A percentile compares a stretch with the other conserved stretches of the same genome.
phyloP scores from a whole-genome alignment of 495 filamentous ascomycete genomes.

The Aspergillus sclerotiicarbonarius region DNA sequence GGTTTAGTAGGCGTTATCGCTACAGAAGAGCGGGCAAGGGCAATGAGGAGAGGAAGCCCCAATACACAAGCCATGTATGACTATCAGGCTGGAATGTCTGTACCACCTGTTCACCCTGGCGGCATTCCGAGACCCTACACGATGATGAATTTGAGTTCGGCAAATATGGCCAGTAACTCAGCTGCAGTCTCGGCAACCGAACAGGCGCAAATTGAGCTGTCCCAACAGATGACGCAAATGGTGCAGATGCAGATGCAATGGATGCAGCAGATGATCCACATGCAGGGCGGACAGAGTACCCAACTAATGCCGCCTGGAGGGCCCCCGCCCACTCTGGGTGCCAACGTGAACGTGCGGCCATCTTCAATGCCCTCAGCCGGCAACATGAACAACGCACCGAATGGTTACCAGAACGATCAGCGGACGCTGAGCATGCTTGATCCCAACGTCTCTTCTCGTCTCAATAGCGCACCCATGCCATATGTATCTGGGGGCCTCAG shows the following conservation, averaged over 20 bases:
- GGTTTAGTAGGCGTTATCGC: slow-evolving; percentile 92
- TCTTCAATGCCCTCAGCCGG: slow-evolving; percentile 41
- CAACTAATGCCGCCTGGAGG: slow-evolving; percentile 19
- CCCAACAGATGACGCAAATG: slow-evolving; percentile 83
- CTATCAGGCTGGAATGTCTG: slow-evolving; percentile 32
- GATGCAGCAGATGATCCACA: slow-evolving; percentile 75
- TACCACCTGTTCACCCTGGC: slow-evolving; percentile 26
- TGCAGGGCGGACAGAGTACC: slow-evolving; percentile 47
- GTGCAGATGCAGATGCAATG: slow-evolving; percentile 94
- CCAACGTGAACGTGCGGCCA: slow-evolving; percentile 34
- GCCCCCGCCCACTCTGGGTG: slow-evolving; percentile 13
- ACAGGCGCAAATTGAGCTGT: slow-evolving; percentile 78
- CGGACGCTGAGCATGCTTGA: slow-evolving; percentile 83
- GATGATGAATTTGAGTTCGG: slow-evolving; percentile 46
- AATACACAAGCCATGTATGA: slow-evolving; percentile 55
- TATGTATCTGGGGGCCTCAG: slow-evolving; percentile 29
- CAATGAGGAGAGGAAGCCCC: slow-evolving; percentile 76
- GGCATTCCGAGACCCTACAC: slow-evolving; percentile 47
- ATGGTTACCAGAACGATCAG: slow-evolving; percentile 31
- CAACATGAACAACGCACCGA: slow-evolving; percentile 18
- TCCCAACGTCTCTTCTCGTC: slow-evolving; percentile 60
- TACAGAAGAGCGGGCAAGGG: slow-evolving; percentile 72
- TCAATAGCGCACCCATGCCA: slow-evolving; percentile 34
- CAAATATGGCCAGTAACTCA: slow-evolving; percentile 30
- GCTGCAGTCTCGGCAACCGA: slow-evolving; percentile 53